Evolutionary conservation across 768 basidiomycete species (phyloP).

Genomic region (Crassisporium funariophilum): DNA sequence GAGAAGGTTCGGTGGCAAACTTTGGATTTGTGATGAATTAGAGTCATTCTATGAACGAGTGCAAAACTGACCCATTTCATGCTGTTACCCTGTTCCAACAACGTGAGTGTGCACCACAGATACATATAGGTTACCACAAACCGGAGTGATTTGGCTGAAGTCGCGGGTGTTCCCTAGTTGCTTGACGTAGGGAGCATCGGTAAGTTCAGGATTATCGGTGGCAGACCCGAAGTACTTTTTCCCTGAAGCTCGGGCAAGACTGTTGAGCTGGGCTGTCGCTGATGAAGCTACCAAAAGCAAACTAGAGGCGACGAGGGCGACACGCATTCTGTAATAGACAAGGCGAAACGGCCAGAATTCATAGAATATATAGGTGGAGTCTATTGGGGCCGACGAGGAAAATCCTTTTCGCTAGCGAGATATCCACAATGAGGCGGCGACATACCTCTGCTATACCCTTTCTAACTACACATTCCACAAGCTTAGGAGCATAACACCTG

Average conservation of each 20-base stretch:
- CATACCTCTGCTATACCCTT: no score
- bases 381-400: no score
- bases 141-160: slow-evolving; percentile 51
- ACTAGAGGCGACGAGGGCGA: no score
- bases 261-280: slow-evolving; percentile 11
- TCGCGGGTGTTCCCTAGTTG: slow-evolving; percentile 38
- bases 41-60: background rate
- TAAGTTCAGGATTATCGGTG: slow-evolving; percentile 50
- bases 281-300: slow-evolving; percentile 5
- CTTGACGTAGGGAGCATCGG: slow-evolving; percentile 41
- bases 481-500: no score
- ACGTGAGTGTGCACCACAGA: background rate
- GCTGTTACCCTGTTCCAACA: slow-evolving; percentile 36
- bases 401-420: no score
- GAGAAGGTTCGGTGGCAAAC: slow-evolving; percentile 57
- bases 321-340: no score
- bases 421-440: no score
- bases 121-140: slow-evolving; percentile 11
- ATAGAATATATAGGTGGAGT: no score
- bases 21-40: slow-evolving; percentile 15
- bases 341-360: no score
- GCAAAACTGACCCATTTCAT: slow-evolving; percentile 54
- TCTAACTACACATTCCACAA: no score
- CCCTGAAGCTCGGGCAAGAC: slow-evolving; percentile 42
- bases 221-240: slow-evolving; percentile 54